phyloP scores from a whole-genome alignment of 2,329 filamentous ascomycete species.

The Paraphaeosphaeria sporulosa region DNA sequence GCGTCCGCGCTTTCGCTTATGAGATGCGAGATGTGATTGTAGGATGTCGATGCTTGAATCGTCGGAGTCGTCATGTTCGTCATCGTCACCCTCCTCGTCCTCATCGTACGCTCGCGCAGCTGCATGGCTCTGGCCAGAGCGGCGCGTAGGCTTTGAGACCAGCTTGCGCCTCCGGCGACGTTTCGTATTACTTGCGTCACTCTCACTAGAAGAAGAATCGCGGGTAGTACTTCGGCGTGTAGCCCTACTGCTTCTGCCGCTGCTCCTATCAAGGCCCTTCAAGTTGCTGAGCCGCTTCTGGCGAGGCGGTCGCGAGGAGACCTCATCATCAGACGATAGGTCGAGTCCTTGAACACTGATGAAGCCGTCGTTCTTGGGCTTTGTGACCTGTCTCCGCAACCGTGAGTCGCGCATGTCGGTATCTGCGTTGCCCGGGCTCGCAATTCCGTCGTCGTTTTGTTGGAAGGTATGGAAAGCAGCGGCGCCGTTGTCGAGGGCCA shows the following conservation, averaged over 20 bases:
- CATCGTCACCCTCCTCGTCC: constrained; percentile 36
- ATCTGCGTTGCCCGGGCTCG: constrained; percentile 21
- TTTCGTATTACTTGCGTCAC: constrained; percentile 23
- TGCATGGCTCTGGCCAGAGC: constrained; percentile 33
- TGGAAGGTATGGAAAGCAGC: constrained; percentile 55
- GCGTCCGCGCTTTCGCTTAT: constrained; percentile 49
- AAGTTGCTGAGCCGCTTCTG: constrained; percentile 22
- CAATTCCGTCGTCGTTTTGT: constrained; percentile 27
- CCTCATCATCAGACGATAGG: constrained; percentile 43
- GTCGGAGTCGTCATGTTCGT: constrained; percentile 35
- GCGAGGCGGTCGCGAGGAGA: constrained; percentile 25
- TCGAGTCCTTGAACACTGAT: constrained; percentile 39
- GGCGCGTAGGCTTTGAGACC: constrained; percentile 34
- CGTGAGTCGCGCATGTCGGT: constrained; percentile 30
- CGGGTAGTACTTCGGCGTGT: constrained; percentile 21
- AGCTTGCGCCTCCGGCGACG: constrained; percentile 29
- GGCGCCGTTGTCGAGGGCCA: constrained; percentile 56
- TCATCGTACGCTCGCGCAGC: constrained; percentile 24
- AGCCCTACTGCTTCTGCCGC: constrained; percentile 19
- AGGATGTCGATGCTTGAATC: constrained; percentile 45
- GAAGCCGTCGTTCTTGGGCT: constrained; percentile 29
- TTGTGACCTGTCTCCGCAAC: constrained; percentile 29
- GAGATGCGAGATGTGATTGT: constrained; percentile 51
- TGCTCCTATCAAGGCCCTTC: constrained; percentile 16
- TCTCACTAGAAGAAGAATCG: constrained; percentile 31